Percentiles rank a stretch among this genome's conserved stretches.
These are phyloP conservation scores for Hypomontagnella monticulosa DNA, from an alignment of 495 filamentous ascomycete genomes.

Conservation along the genomic window DNA sequence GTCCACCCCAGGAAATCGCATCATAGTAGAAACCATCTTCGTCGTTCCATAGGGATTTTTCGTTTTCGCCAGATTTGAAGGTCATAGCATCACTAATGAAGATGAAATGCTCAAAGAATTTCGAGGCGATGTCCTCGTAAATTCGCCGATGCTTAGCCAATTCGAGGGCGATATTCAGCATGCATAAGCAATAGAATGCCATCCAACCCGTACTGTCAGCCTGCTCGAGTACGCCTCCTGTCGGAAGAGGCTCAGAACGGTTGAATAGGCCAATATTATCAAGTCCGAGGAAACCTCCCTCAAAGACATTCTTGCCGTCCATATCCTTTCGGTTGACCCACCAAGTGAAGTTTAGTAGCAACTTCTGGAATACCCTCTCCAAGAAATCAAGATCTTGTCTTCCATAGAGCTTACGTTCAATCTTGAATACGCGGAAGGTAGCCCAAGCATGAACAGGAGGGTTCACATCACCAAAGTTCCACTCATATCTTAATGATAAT, in stretches of 20 bases:
- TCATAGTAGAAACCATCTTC: slow-evolving; percentile 98
- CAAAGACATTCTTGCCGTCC: slow-evolving; percentile 95
- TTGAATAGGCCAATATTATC: slow-evolving; percentile 99
- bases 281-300: slow-evolving; percentile 94
- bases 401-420: slow-evolving; percentile 96
- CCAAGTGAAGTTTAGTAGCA: slow-evolving; percentile 97
- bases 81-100: slow-evolving; percentile 99
- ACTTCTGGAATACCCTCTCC: slow-evolving; percentile 95
- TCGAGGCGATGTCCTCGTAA: slow-evolving; percentile 97
- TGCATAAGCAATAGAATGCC: slow-evolving; percentile 93
- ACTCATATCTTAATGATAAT: slow-evolving; percentile 72
- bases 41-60: slow-evolving; percentile 92
- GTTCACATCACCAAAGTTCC: slow-evolving; percentile 98
- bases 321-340: slow-evolving; percentile 97
- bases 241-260: slow-evolving; percentile 94
- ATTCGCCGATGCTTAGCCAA: slow-evolving; percentile 94
- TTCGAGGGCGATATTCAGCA: slow-evolving; percentile 96
- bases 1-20: slow-evolving; percentile 93
- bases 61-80: slow-evolving; percentile 78
- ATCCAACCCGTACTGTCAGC: slow-evolving; percentile 99
- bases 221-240: slow-evolving; percentile 91
- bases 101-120: slow-evolving; percentile 99
- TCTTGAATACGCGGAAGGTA: slow-evolving; percentile 94
- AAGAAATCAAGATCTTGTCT: slow-evolving; percentile 94
- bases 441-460: slow-evolving; percentile 97